Percentiles rank a stretch among this genome's conserved stretches.
These are phyloP conservation scores for Fagus sylvatica DNA, from an alignment of 306 rosid genomes.

Conservation along the genomic window DNA sequence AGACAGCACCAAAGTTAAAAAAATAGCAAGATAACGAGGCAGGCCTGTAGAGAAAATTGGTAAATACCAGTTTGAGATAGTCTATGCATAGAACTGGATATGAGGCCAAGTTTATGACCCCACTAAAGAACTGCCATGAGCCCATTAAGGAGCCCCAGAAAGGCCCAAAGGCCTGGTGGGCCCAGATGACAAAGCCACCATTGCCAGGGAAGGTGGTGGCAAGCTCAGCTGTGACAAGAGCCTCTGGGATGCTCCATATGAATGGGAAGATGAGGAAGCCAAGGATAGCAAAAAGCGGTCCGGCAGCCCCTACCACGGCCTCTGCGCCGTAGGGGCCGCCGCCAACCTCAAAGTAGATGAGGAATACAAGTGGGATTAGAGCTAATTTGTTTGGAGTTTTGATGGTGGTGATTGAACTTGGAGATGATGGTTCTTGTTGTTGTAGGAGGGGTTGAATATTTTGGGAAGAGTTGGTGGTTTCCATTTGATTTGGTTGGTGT, in stretches of 20 bases:
- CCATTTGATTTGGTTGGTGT: constrained; percentile 2
- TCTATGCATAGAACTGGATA: constrained; percentile 45
- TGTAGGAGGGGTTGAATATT: constrained; percentile 2
- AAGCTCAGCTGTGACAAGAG: constrained; percentile 42
- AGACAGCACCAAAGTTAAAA: constrained; percentile 34
- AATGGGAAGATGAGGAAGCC: constrained; percentile 49
- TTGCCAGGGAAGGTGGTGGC: constrained; percentile 49
- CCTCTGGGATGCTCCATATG: constrained; percentile 48
- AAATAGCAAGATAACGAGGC: constrained; percentile 26
- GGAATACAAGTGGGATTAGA: constrained; percentile 39
- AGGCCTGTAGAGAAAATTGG: constrained; percentile 41
- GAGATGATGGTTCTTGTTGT: neutral
- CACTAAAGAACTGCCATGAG: constrained; percentile 43
- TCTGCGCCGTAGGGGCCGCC: constrained; percentile 45
- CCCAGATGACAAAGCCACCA: constrained; percentile 47
- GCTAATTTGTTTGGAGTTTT: constrained; percentile 30
- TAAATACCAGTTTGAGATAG: constrained; percentile 40
- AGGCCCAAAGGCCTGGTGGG: constrained; percentile 42
- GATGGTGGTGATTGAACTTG: neutral
- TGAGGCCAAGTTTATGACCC: constrained; percentile 43
- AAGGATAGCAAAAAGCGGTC: constrained; percentile 44
- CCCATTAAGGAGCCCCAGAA: constrained; percentile 53
- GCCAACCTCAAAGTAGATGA: constrained; percentile 47
- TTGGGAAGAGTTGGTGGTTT: neutral
- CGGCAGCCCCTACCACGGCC: constrained; percentile 30